Evolutionary conservation across 306 rosid genomes (phyloP).

Genomic region (Vicia villosa): DNA sequence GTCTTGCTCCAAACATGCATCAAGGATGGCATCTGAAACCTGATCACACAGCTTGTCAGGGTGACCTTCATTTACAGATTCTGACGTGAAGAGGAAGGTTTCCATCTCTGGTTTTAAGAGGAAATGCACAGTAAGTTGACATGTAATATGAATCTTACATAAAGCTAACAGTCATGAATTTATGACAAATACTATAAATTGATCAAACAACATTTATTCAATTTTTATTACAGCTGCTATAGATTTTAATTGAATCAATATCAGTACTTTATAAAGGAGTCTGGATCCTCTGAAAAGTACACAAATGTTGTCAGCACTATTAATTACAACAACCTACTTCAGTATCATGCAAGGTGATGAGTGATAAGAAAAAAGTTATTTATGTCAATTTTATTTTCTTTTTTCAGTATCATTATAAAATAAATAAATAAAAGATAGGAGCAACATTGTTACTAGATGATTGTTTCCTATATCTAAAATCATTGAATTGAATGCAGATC

Average conservation of each 20-base stretch:
- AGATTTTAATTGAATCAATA: not conserved
- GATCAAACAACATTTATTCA: not conserved
- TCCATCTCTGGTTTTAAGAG: constrained; percentile 58
- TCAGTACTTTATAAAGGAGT: not conserved
- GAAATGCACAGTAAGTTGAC: constrained; percentile 21
- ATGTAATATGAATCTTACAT: not conserved
- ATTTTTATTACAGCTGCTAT: not conserved
- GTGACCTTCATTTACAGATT: constrained; percentile 87
- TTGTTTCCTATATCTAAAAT: not conserved
- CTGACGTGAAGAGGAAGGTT: constrained; percentile 79
- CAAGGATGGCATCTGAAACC: constrained; percentile 82
- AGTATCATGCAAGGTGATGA: not conserved
- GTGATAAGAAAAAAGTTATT: not conserved
- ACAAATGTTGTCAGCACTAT: not conserved
- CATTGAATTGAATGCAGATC: constrained; percentile 34
- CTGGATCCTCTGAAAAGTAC: not conserved
- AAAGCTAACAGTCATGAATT: constrained; percentile 13
- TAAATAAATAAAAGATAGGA: too few relatives aligned
- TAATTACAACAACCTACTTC: not conserved
- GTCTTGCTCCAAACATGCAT: constrained; percentile 85
- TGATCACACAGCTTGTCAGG: constrained; percentile 89
- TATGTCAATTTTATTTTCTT: too few relatives aligned
- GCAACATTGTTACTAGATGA: not conserved
- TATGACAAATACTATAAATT: not conserved
- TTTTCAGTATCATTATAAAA: too few relatives aligned